A percentile compares a stretch with the other conserved stretches of the same genome.
These are phyloP conservation scores for Oryza glumipatula DNA, from an alignment of 176 grass and related monocot genomes.

Conservation along the genomic window DNA sequence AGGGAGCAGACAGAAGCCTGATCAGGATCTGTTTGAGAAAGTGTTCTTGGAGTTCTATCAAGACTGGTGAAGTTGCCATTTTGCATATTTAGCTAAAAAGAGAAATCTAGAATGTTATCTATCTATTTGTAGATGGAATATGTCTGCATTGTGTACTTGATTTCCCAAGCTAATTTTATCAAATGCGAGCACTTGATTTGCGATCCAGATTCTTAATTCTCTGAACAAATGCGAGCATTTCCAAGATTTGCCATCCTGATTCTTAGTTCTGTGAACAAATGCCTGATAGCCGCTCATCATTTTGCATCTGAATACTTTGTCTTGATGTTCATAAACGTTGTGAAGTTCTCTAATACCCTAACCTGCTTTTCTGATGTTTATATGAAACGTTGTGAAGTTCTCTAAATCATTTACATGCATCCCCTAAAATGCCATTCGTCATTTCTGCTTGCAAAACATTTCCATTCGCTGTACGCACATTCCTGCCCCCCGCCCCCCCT, in stretches of 20 bases:
- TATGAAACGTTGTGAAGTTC: too few relatives aligned
- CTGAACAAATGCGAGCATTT: background rate
- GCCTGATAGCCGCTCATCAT: too few relatives aligned
- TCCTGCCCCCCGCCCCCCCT: background rate
- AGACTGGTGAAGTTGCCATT: conserved; percentile 3
- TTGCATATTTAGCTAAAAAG: background rate
- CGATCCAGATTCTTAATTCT: background rate
- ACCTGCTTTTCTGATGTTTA: too few relatives aligned
- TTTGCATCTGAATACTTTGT: too few relatives aligned
- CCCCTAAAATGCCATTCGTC: background rate
- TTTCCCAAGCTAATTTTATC: conserved; percentile 27
- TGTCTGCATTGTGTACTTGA: background rate
- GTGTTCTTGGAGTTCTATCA: conserved; percentile 19
- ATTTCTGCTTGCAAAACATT: background rate
- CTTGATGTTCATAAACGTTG: too few relatives aligned
- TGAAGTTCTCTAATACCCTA: too few relatives aligned
- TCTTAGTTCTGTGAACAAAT: background rate
- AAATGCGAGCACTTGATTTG: background rate
- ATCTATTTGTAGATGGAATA: background rate
- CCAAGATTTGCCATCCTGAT: background rate
- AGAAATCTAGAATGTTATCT: background rate
- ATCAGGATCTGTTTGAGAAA: conserved; percentile 21
- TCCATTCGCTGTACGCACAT: background rate
- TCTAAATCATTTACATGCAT: too few relatives aligned
- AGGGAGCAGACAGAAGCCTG: conserved; percentile 79